phyloP scores from a whole-genome alignment of 306 rosid species.

The Morella rubra region DNA sequence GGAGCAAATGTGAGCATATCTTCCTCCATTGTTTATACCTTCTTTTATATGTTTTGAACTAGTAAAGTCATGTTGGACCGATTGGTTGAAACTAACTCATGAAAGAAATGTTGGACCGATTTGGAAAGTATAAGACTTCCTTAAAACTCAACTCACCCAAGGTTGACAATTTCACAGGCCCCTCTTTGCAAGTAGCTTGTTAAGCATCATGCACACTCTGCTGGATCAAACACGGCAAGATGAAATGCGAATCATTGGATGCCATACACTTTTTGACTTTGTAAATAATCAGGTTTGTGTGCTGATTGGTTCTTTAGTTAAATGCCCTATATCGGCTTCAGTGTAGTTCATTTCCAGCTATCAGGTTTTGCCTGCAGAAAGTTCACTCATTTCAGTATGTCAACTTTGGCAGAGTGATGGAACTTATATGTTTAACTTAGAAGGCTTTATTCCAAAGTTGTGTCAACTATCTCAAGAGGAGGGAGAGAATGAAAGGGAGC shows the following conservation, averaged over 20 bases:
- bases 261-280: constrained; percentile 79
- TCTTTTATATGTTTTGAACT: constrained; percentile 4
- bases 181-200: constrained; percentile 83
- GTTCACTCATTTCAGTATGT: constrained; percentile 18
- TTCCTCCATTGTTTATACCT: constrained; percentile 20
- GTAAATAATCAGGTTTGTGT: constrained; percentile 82
- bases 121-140: not conserved
- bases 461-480: constrained; percentile 85
- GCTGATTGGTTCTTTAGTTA: constrained; percentile 4
- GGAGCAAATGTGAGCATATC: constrained; percentile 83
- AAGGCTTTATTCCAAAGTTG: constrained; percentile 73
- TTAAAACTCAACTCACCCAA: not conserved
- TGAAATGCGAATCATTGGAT: constrained; percentile 90
- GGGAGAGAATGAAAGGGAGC: constrained; percentile 65
- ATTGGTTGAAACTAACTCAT: not conserved
- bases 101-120: not conserved
- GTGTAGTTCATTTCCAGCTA: constrained; percentile 9
- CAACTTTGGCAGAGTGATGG: constrained; percentile 67
- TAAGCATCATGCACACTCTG: constrained; percentile 76
- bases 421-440: constrained; percentile 74
- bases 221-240: constrained; percentile 86
- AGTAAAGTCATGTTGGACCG: not conserved
- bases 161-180: constrained; percentile 57
- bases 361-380: constrained; percentile 8
- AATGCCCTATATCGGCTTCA: constrained; percentile 13